Evolutionary conservation across 1,284 basidiomycete genomes (phyloP).

Genomic region (Ustilago shanxiensis): DNA sequence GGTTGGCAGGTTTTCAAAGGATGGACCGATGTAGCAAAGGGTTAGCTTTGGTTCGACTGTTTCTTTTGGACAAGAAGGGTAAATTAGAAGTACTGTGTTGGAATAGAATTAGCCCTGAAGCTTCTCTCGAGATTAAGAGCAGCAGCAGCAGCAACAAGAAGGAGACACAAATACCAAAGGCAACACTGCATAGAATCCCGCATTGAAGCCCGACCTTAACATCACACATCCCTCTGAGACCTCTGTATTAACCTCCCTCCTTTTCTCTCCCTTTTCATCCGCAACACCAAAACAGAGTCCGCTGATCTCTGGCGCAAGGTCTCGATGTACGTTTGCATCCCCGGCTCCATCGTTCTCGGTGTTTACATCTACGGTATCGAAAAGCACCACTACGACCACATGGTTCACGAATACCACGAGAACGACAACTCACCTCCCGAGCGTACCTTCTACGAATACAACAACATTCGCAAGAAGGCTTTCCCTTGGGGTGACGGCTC

Average conservation of each 20-base stretch:
- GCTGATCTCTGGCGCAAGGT: slow-evolving; percentile 66
- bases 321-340: slow-evolving; percentile 62
- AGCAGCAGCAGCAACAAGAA: not conserved
- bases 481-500: slow-evolving; percentile 65
- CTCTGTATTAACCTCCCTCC: slow-evolving; percentile 2
- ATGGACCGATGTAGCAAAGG: too few species aligned
- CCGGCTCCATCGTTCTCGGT: slow-evolving; percentile 59
- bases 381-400: slow-evolving; percentile 63
- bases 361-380: slow-evolving; percentile 68
- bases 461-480: slow-evolving; percentile 57
- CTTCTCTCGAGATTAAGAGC: not conserved
- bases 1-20: too few species aligned
- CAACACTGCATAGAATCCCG: not conserved
- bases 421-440: slow-evolving; percentile 61
- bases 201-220: not conserved
- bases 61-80: not conserved
- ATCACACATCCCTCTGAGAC: not conserved
- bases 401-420: slow-evolving; percentile 63
- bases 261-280: not conserved
- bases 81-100: not conserved
- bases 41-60: not conserved
- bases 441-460: slow-evolving; percentile 65
- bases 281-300: slow-evolving; percentile 48
- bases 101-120: too few species aligned
- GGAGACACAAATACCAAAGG: not conserved